phyloP scores from a whole-genome alignment of 108 stramenopile species.

The Nannochloropsis gaditana region DNA sequence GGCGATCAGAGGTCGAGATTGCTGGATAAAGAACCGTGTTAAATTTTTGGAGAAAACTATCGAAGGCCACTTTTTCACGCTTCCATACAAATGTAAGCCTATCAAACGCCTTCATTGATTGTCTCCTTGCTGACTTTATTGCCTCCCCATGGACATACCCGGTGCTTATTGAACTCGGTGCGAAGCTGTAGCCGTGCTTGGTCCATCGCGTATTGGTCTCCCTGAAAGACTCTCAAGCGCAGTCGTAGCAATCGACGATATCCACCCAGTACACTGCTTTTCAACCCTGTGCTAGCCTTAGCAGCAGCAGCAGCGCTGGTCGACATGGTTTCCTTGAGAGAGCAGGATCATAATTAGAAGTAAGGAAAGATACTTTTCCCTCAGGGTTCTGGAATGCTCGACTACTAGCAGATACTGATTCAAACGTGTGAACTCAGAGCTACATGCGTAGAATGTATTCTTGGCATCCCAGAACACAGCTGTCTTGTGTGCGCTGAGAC shows the following conservation, averaged over 20 bases:
- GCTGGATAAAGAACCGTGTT: too few relatives aligned
- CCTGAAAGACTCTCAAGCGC: conserved; percentile 24
- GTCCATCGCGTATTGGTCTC: conserved; percentile 23
- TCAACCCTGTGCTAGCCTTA: conserved; percentile 24
- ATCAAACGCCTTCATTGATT: not conserved
- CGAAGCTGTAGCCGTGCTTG: conserved; percentile 29
- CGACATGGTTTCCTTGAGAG: not conserved
- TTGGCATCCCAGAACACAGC: too few relatives aligned
- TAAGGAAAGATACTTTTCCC: too few relatives aligned
- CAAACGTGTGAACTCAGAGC: too few relatives aligned
- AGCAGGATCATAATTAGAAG: too few relatives aligned
- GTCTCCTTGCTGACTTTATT: not conserved
- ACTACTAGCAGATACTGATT: too few relatives aligned
- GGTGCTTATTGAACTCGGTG: conserved; percentile 35
- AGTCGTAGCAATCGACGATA: conserved; percentile 31
- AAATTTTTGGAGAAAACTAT: too few relatives aligned
- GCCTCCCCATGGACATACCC: not conserved
- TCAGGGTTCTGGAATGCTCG: too few relatives aligned
- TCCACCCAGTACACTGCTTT: conserved; percentile 27
- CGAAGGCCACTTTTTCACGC: too few relatives aligned
- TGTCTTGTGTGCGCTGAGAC: too few relatives aligned
- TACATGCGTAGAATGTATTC: too few relatives aligned
- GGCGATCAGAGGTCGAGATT: not conserved
- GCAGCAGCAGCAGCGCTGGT: not conserved
- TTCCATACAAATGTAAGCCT: too few relatives aligned